Evolutionary conservation across 1,284 basidiomycete species (phyloP), one percentile per base, ranked within the genome.

Genomic region (Moniliophthora roreri): DNA sequence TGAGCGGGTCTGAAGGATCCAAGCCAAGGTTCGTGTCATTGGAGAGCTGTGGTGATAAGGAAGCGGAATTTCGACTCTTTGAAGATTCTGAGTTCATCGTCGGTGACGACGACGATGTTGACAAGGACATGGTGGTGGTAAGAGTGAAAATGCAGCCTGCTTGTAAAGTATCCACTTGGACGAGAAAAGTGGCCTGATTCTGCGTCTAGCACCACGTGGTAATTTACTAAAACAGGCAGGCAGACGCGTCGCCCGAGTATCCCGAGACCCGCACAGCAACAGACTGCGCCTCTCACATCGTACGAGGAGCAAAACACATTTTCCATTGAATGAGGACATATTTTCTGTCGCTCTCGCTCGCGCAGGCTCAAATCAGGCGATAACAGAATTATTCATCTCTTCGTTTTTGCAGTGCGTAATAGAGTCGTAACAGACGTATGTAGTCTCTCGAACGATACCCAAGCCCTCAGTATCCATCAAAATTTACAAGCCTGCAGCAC

Each of bases 1-100:
- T 81, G 7, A 84, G 71, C 2, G 78, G 79, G 66, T 84, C 81
- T 3, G 72, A 76, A 5, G 75, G 71, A 60, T 82, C 81, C 44
- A 77, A 68, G 4, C 69, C 69, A 20, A 75, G 62, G 54, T 77
- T 74, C n/a, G 69, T 57, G 13, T 77, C 75, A 16, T 69, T 57
- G 13, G 40, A 37, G 15, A 32, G 34, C 21, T 36, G 34, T 38
- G 51, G 48, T 13, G 56, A 50, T 15, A 50, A 51, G 8, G 42
- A 21, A n/a, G 37, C 32, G 5, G 52, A 47, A 21, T 47, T 35
- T 50, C 34, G 40, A 2, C 42, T 36, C 2, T 48, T 47, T 4
- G 48, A 40, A 6, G 38, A 51, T 4, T 32, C 26, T 21, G 55
- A 53, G 48, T 32, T 56, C 9, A 48, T 36, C 37, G 51, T 40